Base-by-base conservation (phyloP, 345 rosid genomes). In the Citrus sinensis region DNA sequence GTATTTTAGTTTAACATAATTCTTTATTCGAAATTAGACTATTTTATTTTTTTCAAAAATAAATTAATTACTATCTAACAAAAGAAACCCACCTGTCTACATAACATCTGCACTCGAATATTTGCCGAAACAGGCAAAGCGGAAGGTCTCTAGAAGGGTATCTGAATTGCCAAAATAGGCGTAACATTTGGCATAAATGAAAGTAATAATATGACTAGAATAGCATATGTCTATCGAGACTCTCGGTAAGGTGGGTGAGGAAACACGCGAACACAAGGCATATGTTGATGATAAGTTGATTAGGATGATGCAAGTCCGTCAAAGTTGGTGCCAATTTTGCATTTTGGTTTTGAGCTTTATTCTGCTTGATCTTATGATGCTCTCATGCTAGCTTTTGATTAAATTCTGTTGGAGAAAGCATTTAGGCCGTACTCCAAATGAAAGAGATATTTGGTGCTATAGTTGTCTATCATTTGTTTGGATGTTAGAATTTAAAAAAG, bases 51-150 rank as follows among this genome's bases (percentile, higher is more conserved):
- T 17, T 7, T 17, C 0, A 51, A 13, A 16, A 54, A 16, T 1
- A 42, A 20, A 30, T 30, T 49, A n/a, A 65, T 22, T 6, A 7
- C 39, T 54, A 73, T 64, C 61, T 66, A 56, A 67, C 82, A 42
- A 35, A 29, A 74, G 76, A 32, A 79, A 73, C 30, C 27, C 59
- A 20, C 11, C n/a, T 35, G 24, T 65, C 8, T 35, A 25, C 5
- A 34, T 51, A 37, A 39, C 66, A 29, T 27, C 17, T 25, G 32
- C 54, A 8, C 0, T 24, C 25, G 74, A 78, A 75, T 76, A 76
- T 70, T 82, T 40, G 32, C 79, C 68, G 56, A 27, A 80, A 70
- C 2, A 4, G 79, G 83, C 11, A 68, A 74, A 9, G 39, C 55
- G 58, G 62, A 59, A 70, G 58, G 68, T 64, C 60, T 71, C 63